phyloP scores from a whole-genome alignment of 176 grass and related monocot species.

The Hsuehochloa calcarea region DNA sequence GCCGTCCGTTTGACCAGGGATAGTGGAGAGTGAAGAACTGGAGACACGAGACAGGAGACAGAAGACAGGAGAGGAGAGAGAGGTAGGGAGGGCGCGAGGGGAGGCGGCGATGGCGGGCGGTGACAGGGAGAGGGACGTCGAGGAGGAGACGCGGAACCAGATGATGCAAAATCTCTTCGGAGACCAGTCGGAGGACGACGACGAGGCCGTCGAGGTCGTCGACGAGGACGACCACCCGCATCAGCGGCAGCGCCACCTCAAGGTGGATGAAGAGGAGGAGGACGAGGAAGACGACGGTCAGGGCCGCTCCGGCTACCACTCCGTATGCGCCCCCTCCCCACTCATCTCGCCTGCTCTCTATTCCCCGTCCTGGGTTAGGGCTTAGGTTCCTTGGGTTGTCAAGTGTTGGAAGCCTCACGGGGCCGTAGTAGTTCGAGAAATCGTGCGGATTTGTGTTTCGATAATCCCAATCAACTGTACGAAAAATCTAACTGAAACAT shows the following conservation, averaged over 20 bases:
- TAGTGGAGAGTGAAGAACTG: no score
- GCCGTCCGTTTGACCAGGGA: no score
- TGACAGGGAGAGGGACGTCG: conserved; percentile 58
- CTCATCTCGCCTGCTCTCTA: background rate
- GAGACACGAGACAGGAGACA: no score
- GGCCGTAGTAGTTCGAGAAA: background rate
- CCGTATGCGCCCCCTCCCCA: conserved; percentile 30
- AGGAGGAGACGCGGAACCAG: conserved; percentile 74
- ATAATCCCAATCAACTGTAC: background rate
- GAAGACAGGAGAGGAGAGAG: background rate
- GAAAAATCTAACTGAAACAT: conserved; percentile 16
- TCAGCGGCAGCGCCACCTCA: conserved; percentile 20
- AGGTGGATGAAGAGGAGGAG: conserved; percentile 30
- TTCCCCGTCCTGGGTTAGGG: background rate
- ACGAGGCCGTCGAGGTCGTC: conserved; percentile 55
- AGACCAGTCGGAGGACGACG: conserved; percentile 83
- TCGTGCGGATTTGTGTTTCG: background rate
- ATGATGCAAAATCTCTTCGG: conserved; percentile 99
- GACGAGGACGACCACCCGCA: conserved; percentile 48
- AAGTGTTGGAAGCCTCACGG: background rate
- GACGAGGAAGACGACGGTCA: conserved; percentile 33
- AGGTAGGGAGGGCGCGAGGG: background rate
- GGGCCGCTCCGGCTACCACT: conserved; percentile 36
- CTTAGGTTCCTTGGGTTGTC: background rate
- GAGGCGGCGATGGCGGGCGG: conserved; percentile 35